Evolutionary conservation across 2,329 filamentous ascomycete genomes (phyloP).

Genomic region (Alternaria arborescens): DNA sequence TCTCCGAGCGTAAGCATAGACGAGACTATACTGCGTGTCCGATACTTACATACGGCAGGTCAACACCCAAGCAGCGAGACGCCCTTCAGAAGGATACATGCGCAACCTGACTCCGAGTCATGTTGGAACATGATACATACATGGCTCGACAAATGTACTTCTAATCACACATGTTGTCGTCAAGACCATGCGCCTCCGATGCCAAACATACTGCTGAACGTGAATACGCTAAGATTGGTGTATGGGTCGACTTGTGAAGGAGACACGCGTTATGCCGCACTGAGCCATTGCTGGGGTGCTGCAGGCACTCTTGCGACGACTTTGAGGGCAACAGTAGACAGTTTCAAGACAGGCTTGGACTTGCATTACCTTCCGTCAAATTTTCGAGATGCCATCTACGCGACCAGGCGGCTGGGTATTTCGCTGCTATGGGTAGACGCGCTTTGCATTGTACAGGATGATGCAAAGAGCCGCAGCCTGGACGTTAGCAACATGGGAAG

Average conservation of each 20-base stretch:
- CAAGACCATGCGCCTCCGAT: too few relatives aligned
- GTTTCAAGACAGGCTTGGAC: too few relatives aligned
- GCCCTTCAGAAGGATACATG: too few relatives aligned
- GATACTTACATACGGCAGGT: too few relatives aligned
- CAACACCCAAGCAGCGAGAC: too few relatives aligned
- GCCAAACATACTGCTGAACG: not conserved
- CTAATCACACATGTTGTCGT: too few relatives aligned
- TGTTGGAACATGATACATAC: too few relatives aligned
- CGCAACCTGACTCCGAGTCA: too few relatives aligned
- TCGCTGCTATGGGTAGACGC: not conserved
- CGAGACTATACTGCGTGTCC: rapidly evolving
- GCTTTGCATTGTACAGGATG: not conserved
- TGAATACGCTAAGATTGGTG: not conserved
- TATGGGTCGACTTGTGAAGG: not conserved
- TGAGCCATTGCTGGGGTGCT: not conserved
- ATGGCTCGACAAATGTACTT: too few relatives aligned
- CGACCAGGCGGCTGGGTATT: not conserved
- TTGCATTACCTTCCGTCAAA: not conserved
- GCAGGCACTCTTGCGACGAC: not conserved
- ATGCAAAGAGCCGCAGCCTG: not conserved
- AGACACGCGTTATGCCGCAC: not conserved
- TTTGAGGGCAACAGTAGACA: too few relatives aligned
- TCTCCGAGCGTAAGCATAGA: too few relatives aligned
- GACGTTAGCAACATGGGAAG: not conserved
- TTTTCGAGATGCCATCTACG: not conserved